These are phyloP conservation scores for Aristolochia fimbriata DNA, from an alignment of 164 flowering plant species.

Conservation along the genomic window DNA sequence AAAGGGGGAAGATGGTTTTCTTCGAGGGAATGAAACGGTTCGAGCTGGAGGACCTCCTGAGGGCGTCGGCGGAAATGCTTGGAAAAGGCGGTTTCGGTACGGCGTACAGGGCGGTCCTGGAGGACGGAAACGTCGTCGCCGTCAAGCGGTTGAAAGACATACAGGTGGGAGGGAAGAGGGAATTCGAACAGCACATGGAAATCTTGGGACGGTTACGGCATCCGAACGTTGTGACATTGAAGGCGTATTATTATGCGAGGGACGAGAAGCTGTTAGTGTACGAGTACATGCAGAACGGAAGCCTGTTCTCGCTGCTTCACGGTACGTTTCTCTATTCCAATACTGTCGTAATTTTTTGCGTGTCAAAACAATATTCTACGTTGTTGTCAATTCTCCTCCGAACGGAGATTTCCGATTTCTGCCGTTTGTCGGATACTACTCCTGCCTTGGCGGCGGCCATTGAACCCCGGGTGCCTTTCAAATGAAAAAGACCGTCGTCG, in stretches of 20 bases:
- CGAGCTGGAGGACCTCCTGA: conserved; percentile 79
- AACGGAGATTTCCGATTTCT: too few species aligned
- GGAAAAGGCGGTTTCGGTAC: conserved; percentile 92
- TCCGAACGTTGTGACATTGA: conserved; percentile 54
- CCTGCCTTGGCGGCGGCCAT: too few species aligned
- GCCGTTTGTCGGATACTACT: too few species aligned
- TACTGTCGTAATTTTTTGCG: too few species aligned
- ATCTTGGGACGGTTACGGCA: conserved; percentile 58
- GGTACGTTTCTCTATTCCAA: conserved; percentile 31
- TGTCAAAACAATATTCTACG: too few species aligned
- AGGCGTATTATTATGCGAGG: conserved; percentile 68
- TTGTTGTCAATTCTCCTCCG: too few species aligned
- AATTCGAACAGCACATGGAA: conserved; percentile 79
- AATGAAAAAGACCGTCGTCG: too few species aligned
- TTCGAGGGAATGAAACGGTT: conserved; percentile 60
- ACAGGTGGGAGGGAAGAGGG: conserved; percentile 43
- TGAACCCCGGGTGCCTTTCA: too few species aligned
- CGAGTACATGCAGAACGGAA: conserved; percentile 73
- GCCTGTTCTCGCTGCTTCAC: conserved; percentile 80
- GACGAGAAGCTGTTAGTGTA: conserved; percentile 84
- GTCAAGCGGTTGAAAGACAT: conserved; percentile 72
- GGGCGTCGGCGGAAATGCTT: conserved; percentile 92
- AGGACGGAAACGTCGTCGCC: conserved; percentile 72
- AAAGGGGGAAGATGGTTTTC: conserved; percentile 75
- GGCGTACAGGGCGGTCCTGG: conserved; percentile 80